Base-by-base conservation (phyloP, 1,284 basidiomycete species). In the Naganishia cerealis region DNA sequence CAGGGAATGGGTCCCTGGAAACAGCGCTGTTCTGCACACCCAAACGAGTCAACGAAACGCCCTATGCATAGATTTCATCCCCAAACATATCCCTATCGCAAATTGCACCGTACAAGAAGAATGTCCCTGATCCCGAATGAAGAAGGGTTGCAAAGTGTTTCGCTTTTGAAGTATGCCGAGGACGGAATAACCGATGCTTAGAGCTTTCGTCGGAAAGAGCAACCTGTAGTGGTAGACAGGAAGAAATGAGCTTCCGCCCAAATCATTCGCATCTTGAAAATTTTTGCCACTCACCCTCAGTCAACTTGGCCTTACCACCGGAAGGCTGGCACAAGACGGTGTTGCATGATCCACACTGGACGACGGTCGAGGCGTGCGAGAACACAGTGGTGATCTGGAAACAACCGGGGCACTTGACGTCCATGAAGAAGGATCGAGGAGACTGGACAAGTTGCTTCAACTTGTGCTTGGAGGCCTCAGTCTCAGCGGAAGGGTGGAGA, bases 401-500 rank as follows among this genome's bases (percentile, higher is more conserved):
- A 75, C 81, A 82, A 90, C 93, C 92, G 78, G 95, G 90, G 86
- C 95, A 99, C 85, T 99, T 99, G 79, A 99, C 94, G 81, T 99
- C 96, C 96, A 99, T 99, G 85, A 98, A 99, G 85, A 94, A 98
- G 56, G 94, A 96, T 85, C 96, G 93, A 74, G 93, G 93, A 72
- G 88, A 90, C 84, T 97, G 96, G 77, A 99, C 96, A 78, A 99
- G 88, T 82, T 94, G 90, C 88, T 99, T 99, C 84, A 98, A 91
- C 87, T 99, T 99, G 89, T 97, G 92, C 82, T 88, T 91, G 83
- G 85, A 88, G 83, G 85, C 89, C 85, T 94, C 90, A 76, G 88
- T 83, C 81, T 94, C 91, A 77, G 87, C 83, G 72, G 92, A 90
- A 76, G 94, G 95, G 89, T 99, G 92, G 81, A 99, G 89, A 81